Percentiles rank a stretch among this genome's conserved stretches.
phyloP scores from a whole-genome alignment of 768 basidiomycete genomes.

The Leucocoprinus birnbaumii region DNA sequence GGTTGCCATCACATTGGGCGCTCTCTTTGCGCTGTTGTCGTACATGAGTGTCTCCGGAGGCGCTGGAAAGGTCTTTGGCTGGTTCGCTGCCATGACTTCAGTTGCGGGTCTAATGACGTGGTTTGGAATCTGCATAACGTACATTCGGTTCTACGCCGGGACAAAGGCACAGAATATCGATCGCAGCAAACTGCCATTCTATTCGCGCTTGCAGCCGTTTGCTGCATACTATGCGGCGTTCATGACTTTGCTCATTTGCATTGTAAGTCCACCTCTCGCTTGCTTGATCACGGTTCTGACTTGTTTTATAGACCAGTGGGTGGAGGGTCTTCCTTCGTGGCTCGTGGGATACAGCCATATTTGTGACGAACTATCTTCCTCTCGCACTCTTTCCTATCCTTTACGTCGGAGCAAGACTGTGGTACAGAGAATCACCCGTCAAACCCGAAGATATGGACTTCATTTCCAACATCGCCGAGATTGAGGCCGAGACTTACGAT shows the following conservation, averaged over 20 bases:
- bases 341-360: slow-evolving; percentile 51
- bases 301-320: slow-evolving; percentile 36
- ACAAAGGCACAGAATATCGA: slow-evolving; percentile 77
- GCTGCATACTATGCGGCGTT: slow-evolving; percentile 60
- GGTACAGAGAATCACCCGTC: slow-evolving; percentile 44
- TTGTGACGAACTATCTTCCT: slow-evolving; percentile 84
- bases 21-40: slow-evolving; percentile 66
- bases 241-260: slow-evolving; percentile 48
- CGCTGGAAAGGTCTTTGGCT: slow-evolving; percentile 73
- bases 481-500: slow-evolving; percentile 68
- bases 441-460: slow-evolving; percentile 82
- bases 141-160: slow-evolving; percentile 84
- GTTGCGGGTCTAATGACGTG: slow-evolving; percentile 73
- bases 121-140: slow-evolving; percentile 75
- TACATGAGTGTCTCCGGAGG: slow-evolving; percentile 75
- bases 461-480: slow-evolving; percentile 61
- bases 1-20: slow-evolving; percentile 64
- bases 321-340: slow-evolving; percentile 40
- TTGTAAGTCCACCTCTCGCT: slow-evolving; percentile 42
- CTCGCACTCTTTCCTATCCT: slow-evolving; percentile 71
- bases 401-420: slow-evolving; percentile 58
- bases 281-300: not conserved
- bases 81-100: slow-evolving; percentile 79
- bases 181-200: slow-evolving; percentile 68
- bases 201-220: slow-evolving; percentile 64